These are phyloP conservation scores for Trichosporon sp. DNA, from an alignment of 1,284 basidiomycete species.

Conservation along the genomic window DNA sequence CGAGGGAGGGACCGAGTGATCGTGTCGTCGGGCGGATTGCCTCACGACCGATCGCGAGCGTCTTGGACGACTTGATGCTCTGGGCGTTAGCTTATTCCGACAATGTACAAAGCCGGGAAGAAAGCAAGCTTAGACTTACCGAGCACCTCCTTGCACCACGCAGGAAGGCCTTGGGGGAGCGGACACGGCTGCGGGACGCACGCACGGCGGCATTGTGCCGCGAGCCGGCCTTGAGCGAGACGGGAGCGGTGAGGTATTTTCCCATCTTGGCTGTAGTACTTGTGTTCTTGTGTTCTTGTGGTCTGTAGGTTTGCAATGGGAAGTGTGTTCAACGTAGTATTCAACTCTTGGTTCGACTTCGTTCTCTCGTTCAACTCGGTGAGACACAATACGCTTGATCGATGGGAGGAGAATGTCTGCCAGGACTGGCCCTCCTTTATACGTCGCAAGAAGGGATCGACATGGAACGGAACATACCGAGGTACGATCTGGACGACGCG, in stretches of 20 bases:
- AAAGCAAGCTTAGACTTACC: not conserved
- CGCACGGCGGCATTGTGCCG: conserved; percentile 10
- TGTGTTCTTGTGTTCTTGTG: not conserved
- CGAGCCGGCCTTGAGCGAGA: conserved; percentile 10
- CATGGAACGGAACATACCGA: conserved; percentile 4
- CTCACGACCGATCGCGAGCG: conserved; percentile 3
- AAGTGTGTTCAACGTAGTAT: not conserved
- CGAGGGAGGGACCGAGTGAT: not conserved
- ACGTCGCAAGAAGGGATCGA: not conserved
- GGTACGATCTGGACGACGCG: not conserved
- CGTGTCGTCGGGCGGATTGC: not conserved
- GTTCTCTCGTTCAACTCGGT: not conserved
- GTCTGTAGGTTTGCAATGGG: not conserved
- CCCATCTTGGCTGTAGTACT: not conserved
- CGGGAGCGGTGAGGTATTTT: conserved; percentile 5
- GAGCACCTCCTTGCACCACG: not conserved
- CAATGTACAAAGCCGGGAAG: not conserved
- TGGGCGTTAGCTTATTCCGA: not conserved
- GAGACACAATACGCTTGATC: conserved; percentile 6
- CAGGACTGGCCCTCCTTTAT: not conserved
- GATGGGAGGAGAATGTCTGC: not conserved
- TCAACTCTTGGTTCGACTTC: not conserved
- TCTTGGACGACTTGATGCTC: not conserved
- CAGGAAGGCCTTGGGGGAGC: conserved; percentile 6
- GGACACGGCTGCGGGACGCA: conserved; percentile 6